These are phyloP conservation scores for Nyctanthes arbortristis DNA, from an alignment of 257 asterid genomes.

Conservation along the genomic window DNA sequence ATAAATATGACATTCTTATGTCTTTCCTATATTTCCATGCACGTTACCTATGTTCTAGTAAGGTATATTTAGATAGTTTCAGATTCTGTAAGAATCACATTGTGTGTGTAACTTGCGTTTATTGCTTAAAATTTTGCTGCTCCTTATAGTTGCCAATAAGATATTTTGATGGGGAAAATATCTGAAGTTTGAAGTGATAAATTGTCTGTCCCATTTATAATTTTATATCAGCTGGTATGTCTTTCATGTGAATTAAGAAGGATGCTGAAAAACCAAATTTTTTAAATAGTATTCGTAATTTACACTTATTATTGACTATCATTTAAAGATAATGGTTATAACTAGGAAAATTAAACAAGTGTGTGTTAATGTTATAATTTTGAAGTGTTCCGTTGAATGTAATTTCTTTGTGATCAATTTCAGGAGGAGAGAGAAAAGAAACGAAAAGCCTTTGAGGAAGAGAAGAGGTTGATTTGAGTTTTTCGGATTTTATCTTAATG, in stretches of 20 bases:
- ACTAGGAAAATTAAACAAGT: too few species aligned
- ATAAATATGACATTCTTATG: too few species aligned
- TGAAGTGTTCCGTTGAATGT: slow-evolving; percentile 18
- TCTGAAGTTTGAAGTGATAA: not conserved
- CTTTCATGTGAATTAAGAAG: not conserved
- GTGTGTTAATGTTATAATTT: too few species aligned
- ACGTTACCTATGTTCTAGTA: too few species aligned
- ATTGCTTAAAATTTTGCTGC: too few species aligned
- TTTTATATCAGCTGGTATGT: not conserved
- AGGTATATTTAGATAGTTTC: too few species aligned
- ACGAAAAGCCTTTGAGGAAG: slow-evolving; percentile 78
- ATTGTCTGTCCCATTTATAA: not conserved
- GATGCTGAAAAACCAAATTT: not conserved
- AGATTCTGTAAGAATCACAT: too few species aligned
- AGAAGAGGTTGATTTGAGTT: slow-evolving; percentile 55
- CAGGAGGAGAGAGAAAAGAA: slow-evolving; percentile 89
- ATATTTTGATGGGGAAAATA: too few species aligned
- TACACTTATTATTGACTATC: not conserved
- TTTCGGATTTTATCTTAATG: not conserved
- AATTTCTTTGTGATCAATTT: slow-evolving; percentile 30
- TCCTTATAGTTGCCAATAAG: too few species aligned
- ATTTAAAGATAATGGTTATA: too few species aligned
- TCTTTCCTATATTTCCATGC: too few species aligned
- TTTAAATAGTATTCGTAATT: not conserved
- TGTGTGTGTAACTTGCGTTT: too few species aligned